phyloP scores from a whole-genome alignment of 345 rosid species.

The Eucalyptus victrix region DNA sequence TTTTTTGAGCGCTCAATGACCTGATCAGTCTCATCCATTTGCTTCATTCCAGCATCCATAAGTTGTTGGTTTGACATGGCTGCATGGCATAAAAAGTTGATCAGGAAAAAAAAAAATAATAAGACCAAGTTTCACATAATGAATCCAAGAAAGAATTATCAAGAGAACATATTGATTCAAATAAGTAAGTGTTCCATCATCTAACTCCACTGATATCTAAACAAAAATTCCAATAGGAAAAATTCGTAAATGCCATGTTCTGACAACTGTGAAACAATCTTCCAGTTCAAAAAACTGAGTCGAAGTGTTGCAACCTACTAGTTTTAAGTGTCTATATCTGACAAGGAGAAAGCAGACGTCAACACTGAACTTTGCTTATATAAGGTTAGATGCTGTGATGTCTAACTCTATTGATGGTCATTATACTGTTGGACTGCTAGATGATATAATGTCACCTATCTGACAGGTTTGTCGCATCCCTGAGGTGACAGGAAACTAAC shows the following conservation, averaged over 20 bases:
- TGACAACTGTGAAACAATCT: background rate
- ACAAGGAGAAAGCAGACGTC: background rate
- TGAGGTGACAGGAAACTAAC: background rate
- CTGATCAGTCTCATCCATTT: constrained; percentile 98
- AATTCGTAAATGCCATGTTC: background rate
- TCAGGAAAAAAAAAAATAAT: background rate
- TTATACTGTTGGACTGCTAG: background rate
- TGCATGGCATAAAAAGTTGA: background rate
- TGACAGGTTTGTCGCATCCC: background rate
- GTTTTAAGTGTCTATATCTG: background rate
- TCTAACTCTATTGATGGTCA: background rate
- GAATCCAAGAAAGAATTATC: background rate
- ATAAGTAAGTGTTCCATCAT: background rate
- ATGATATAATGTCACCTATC: background rate
- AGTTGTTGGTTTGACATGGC: constrained; percentile 97
- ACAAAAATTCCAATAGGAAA: background rate
- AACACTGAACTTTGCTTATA: background rate
- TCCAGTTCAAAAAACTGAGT: background rate
- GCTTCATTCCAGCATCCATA: constrained; percentile 58
- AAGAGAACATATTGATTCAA: background rate
- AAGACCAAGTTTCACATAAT: background rate
- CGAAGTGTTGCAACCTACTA: background rate
- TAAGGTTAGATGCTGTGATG: background rate
- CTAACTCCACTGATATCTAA: background rate
- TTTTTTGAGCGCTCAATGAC: constrained; percentile 87